Evolutionary conservation across 2,329 filamentous ascomycete genomes (phyloP).

Genomic region (Fusarium sp.): DNA sequence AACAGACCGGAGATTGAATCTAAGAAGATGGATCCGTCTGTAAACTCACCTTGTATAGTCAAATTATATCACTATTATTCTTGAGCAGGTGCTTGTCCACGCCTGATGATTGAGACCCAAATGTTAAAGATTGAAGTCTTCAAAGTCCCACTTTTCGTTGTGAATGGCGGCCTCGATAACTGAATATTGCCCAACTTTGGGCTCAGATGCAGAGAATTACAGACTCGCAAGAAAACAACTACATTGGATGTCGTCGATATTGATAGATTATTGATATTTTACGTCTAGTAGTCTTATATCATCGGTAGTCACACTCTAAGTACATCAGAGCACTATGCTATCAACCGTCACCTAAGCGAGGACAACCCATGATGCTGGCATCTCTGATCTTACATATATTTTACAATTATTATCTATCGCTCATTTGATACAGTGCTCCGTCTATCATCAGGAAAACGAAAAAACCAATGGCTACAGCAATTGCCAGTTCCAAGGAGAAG

Average conservation of each 20-base stretch:
- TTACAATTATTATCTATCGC: constrained; percentile 40
- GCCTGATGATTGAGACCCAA: neutral
- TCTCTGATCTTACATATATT: constrained; percentile 16
- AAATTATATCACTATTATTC: neutral
- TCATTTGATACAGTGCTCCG: constrained; percentile 18
- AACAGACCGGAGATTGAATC: neutral
- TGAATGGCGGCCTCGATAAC: constrained; percentile 41
- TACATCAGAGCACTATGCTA: neutral
- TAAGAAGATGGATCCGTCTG: too few species aligned
- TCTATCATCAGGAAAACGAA: constrained; percentile 25
- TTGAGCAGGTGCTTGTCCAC: neutral
- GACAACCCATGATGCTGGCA: neutral
- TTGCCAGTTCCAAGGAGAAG: constrained; percentile 18
- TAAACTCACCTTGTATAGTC: too few species aligned
- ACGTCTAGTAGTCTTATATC: neutral
- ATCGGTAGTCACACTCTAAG: rapidly evolving
- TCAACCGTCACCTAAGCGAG: neutral
- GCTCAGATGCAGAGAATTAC: neutral
- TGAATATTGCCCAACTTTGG: constrained; percentile 36
- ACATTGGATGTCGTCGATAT: too few species aligned
- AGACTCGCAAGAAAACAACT: neutral
- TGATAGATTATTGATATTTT: neutral
- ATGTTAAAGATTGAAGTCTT: constrained; percentile 30
- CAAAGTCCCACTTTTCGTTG: constrained; percentile 32
- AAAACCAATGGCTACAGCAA: neutral